These are phyloP conservation scores for Botryotinia narcissicola DNA, from an alignment of 2,329 filamentous ascomycete genomes.

Conservation along the genomic window DNA sequence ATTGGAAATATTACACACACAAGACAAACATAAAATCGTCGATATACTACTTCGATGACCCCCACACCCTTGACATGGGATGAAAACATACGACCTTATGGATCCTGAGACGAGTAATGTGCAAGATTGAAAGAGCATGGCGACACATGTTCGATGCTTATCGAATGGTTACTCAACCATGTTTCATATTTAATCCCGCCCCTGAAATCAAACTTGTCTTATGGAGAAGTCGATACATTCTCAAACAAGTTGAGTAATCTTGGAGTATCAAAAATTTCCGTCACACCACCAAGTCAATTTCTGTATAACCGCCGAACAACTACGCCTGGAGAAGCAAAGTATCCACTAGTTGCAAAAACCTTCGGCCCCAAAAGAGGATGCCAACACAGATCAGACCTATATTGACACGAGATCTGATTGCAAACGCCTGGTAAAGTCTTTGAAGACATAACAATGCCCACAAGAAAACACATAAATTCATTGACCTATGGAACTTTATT, in stretches of 20 bases:
- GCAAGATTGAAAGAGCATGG: not conserved
- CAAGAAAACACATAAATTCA: not conserved
- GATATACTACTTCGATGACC: constrained; percentile 27
- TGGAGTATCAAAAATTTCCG: not conserved
- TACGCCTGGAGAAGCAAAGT: not conserved
- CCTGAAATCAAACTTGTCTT: not conserved
- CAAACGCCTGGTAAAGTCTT: not conserved
- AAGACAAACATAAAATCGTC: constrained; percentile 28
- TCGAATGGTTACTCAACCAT: not conserved
- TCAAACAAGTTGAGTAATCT: not conserved
- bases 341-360: not conserved
- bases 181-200: not conserved
- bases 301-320: not conserved
- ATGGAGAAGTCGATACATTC: not conserved
- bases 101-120: not conserved
- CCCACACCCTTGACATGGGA: not conserved
- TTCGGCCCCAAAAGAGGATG: not conserved
- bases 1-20: constrained; percentile 16
- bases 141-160: constrained; percentile 1
- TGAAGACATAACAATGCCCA: too few relatives aligned
- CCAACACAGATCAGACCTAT: not conserved
- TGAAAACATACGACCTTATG: not conserved
- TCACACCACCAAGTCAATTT: not conserved
- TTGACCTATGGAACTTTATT: not conserved
- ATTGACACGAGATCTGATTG: not conserved